Evolutionary conservation across 129 eudicot genomes (phyloP).

Genomic region (Mikania micrantha): DNA sequence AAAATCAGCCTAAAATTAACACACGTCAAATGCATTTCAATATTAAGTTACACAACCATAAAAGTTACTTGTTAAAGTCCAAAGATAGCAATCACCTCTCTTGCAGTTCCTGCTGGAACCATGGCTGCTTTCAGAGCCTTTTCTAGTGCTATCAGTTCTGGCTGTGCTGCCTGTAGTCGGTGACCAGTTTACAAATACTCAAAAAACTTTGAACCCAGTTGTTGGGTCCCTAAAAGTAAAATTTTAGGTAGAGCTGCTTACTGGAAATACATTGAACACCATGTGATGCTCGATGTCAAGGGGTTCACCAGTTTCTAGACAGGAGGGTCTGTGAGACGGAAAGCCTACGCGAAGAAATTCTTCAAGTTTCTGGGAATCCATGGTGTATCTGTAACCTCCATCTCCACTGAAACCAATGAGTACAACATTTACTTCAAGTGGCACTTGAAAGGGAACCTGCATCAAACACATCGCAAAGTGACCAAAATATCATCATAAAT

Average conservation of each 20-base stretch:
- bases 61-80: background rate
- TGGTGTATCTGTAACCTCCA: conserved; percentile 81
- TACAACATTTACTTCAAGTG: conserved; percentile 91
- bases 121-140: conserved; percentile 63
- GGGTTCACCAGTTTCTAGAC: conserved; percentile 87
- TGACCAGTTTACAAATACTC: conserved; percentile 8
- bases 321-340: conserved; percentile 46
- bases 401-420: conserved; percentile 89
- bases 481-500: background rate
- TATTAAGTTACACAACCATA: background rate
- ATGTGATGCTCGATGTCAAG: conserved; percentile 96
- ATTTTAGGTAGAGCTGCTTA: conserved; percentile 20
- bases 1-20: conserved; percentile 60
- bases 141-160: conserved; percentile 84
- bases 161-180: conserved; percentile 64
- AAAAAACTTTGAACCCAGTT: no score
- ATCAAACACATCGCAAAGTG: conserved; percentile 8
- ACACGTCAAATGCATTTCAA: conserved; percentile 7
- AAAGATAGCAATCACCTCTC: conserved; percentile 58
- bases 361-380: conserved; percentile 68
- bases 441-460: conserved; percentile 99
- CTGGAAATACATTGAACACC: conserved; percentile 76
- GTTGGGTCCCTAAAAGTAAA: no score
- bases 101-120: conserved; percentile 77
- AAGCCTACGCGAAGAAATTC: conserved; percentile 72